Conservation (phyloP, 306 rosid genomes). For the Trifolium dubium region DNA sequence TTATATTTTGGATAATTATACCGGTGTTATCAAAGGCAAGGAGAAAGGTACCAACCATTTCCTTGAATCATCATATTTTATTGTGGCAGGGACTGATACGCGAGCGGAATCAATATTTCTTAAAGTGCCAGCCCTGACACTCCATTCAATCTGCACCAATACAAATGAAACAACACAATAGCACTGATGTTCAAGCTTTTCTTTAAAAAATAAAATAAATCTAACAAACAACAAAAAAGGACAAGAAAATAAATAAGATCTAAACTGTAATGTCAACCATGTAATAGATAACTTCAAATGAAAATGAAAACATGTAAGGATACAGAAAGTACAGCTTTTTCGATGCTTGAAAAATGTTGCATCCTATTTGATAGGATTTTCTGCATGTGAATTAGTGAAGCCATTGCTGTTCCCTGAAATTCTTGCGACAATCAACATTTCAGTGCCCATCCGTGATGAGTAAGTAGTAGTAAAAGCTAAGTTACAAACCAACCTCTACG, state of each 20-base stretch:
- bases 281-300: constrained; percentile 13
- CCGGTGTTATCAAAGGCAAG: constrained; percentile 5
- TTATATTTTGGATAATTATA: constrained; percentile 13
- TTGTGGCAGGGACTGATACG: constrained; percentile 81
- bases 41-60: constrained; percentile 66
- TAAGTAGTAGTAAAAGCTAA: constrained; percentile 31
- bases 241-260: constrained; percentile 35
- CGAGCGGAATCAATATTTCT: constrained; percentile 94
- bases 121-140: constrained; percentile 72
- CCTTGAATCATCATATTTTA: constrained; percentile 82
- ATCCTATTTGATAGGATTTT: constrained; percentile 80
- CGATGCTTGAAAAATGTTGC: constrained; percentile 89
- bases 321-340: constrained; percentile 71
- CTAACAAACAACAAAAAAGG: constrained; percentile 17
- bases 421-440: constrained; percentile 37
- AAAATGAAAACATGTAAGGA: constrained; percentile 29
- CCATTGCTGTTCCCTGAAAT: constrained; percentile 97
- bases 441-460: constrained; percentile 16
- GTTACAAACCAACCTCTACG: constrained; percentile 79
- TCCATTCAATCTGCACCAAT: constrained; percentile 83
- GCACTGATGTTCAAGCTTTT: constrained; percentile 32
- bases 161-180: constrained; percentile 34
- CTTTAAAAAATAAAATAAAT: constrained; percentile 1
- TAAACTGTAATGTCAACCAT: constrained; percentile 17
- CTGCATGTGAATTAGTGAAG: constrained; percentile 94